Base-by-base conservation (phyloP, 805 yeast species). In the Kluyveromyces dobzhanskii region DNA sequence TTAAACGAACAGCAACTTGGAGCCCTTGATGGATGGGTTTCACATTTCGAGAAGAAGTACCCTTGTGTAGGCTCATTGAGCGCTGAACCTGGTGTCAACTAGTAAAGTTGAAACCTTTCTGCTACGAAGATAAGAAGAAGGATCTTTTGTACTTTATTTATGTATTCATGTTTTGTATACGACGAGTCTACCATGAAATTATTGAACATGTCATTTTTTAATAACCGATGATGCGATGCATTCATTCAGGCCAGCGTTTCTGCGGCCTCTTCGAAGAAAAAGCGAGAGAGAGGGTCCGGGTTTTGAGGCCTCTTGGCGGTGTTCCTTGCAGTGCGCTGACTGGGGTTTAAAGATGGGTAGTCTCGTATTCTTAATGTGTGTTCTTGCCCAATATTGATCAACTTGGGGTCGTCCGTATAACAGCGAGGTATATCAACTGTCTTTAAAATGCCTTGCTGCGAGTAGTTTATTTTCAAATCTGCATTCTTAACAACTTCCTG, bases 21-120 rank as follows among this genome's bases (percentile, higher is more conserved):
- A 40, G 71, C 90, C 3, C 66, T 94, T 49, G 74, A 82, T 45
- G 83, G 80, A 33, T 92, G 98, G 98, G 85, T 76, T 45, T 75
- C 71, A 29, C 86, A 81, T 60, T 90, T 92, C 55, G 77, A 70
- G 38, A 75, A 73, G 49, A 92, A 92, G 66, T 92, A 92, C 56
- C 78, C 83, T 2, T 67, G 76, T 17, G 83, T 87, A 29, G 98
- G 98, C 1, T 70, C 73, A 24, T 67, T 87, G 34, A 73, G 75
- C 7, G 61, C 71, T 8, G 75, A 64, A 37, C 52, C 57, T 6
- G 60, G 58, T 40, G 55, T 54, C 13, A 57, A 59, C 38, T 32
- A 31, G 18, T 40, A 23, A 27, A 21, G n/a, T n/a, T n/a, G n/a
- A n/a, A n/a, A n/a, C n/a, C n/a, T n/a, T n/a, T n/a, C n/a, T n/a